Conservation (phyloP, 176 grass and related monocot genomes). For the Eremochloa ophiuroides region DNA sequence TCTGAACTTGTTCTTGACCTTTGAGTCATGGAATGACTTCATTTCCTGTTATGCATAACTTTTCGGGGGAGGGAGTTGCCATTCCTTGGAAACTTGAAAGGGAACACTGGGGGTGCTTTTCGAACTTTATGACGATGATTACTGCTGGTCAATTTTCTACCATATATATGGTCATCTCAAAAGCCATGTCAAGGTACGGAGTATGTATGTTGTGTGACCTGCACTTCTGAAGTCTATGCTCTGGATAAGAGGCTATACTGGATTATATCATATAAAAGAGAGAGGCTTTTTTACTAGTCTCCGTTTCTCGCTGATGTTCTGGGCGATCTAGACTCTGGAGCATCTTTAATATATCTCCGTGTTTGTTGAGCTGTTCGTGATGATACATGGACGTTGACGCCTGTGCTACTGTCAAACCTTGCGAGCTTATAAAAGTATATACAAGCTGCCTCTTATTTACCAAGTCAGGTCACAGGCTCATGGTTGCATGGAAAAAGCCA, state of each 20-base stretch:
- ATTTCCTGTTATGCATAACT: neutral
- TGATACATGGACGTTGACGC: constrained; percentile 1
- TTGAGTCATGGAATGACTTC: constrained; percentile 17
- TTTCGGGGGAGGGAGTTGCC: neutral
- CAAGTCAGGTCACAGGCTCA: constrained; percentile 7
- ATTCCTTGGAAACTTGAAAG: neutral
- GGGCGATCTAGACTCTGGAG: neutral
- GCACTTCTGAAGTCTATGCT: neutral
- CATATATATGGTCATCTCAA: constrained; percentile 2
- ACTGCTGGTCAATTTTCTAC: neutral
- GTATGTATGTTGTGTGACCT: neutral
- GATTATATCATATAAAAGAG: constrained; percentile 4
- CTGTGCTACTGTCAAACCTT: constrained; percentile 7
- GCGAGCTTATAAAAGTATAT: constrained; percentile 2
- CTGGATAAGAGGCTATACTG: neutral
- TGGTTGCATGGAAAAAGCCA: neutral
- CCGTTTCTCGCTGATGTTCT: neutral
- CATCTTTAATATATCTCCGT: neutral
- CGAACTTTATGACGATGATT: neutral
- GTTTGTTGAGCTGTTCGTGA: constrained; percentile 7
- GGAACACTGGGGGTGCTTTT: neutral
- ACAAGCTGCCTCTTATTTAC: constrained; percentile 36
- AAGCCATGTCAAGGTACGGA: neutral
- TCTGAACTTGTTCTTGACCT: constrained; percentile 16
- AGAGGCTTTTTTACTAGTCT: constrained; percentile 8